Evolutionary conservation across 108 stramenopile species (phyloP).

Genomic region (Skeletonema grethae): DNA sequence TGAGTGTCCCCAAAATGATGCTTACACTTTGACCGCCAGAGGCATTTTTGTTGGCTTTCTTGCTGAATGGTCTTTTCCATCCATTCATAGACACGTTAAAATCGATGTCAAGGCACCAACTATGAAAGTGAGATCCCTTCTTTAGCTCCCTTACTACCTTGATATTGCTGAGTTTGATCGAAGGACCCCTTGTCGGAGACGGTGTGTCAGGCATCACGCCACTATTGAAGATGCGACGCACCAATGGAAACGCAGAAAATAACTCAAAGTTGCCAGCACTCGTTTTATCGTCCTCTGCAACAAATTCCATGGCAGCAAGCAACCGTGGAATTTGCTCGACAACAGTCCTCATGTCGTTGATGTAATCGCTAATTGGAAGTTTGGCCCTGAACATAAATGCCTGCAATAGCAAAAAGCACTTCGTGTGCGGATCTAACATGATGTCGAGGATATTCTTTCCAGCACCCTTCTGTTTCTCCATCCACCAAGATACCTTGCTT

Average conservation of each 20-base stretch:
- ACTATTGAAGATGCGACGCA: conserved; percentile 31
- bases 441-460: conserved; percentile 58
- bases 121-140: conserved; percentile 11
- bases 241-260: conserved; percentile 40
- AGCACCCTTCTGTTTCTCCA: conserved; percentile 25
- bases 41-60: conserved; percentile 8
- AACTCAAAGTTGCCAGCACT: conserved; percentile 64
- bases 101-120: conserved; percentile 14
- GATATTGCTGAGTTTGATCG: conserved; percentile 17
- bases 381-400: conserved; percentile 80
- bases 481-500: conserved; percentile 44
- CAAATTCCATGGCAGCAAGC: conserved; percentile 94
- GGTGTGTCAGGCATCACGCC: conserved; percentile 11
- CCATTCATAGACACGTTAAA: conserved; percentile 12
- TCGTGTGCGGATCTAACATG: conserved; percentile 90
- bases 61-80: not conserved
- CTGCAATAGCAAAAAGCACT: conserved; percentile 94
- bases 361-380: conserved; percentile 96
- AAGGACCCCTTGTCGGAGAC: conserved; percentile 2
- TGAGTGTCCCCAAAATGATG: conserved; percentile 16
- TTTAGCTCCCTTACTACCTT: conserved; percentile 12
- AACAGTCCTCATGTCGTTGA: conserved; percentile 94
- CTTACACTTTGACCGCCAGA: conserved; percentile 11
- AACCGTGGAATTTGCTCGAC: conserved; percentile 95
- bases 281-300: conserved; percentile 68